Base-by-base conservation (phyloP, 164 flowering plant species). In the Vitis vinifera region DNA sequence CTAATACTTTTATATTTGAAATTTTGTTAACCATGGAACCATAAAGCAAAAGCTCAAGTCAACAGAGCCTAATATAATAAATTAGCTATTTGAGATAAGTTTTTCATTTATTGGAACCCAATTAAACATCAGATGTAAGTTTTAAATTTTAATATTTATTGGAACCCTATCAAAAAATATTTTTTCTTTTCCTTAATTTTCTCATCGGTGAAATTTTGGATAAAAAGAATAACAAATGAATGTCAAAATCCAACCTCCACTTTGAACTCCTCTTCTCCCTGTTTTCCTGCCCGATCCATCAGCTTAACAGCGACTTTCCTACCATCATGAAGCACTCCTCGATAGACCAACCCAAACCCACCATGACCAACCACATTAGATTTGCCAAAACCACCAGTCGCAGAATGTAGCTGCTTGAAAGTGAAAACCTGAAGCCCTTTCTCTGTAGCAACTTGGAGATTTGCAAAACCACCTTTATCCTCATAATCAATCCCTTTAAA, bases 231-330 rank as follows among this genome's bases (percentile, higher is more conserved):
- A 68, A 9, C 53, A 66, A 51, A 61, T 49, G 11, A 15, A 53
- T 11, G 48, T 10, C 31, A 3, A 51, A 23, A 71, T 44, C 74
- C 50, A 55, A 91, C 98, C 98, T 95, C 99, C 79, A 89, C 86
- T 79, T 81, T 82, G 69, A 95, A 95, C 75, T 95, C 99, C 63
- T 95, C 98, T 72, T 89, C 98, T 44, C 98, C 99, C 61, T 95
- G 98, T 75, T 89, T 87, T 51, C 98, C 98, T 1, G 84, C 89
- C 17, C 75, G 84, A 79, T 93, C 97, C 98, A 95, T 90, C 68
- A 93, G 77, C 79, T 95, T 95, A 66, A 95, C 85, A 4, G 97
- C 98, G 76, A 91, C 82, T 71, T 90, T 93, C 66, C 89, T 82
- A 14, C 97, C 99, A 81, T 90, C 85, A 44, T 72, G 71, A 57